Evolutionary conservation across 2,329 filamentous ascomycete genomes (phyloP), one percentile per base, ranked within the genome.

Genomic region (Madurella mycetomatis): DNA sequence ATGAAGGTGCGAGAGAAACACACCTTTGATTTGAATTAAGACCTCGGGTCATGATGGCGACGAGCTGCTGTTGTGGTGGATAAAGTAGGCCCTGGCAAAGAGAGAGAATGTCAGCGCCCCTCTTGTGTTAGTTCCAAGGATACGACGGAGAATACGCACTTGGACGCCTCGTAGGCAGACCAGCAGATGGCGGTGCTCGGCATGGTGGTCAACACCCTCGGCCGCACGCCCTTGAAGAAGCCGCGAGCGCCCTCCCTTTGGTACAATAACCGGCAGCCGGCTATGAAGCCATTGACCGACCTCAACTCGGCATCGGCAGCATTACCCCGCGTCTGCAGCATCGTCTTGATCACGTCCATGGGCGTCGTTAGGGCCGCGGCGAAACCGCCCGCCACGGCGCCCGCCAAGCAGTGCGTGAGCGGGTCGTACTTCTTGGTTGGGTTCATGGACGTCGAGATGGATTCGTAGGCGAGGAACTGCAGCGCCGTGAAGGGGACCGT

Each of bases 131-230:
- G 37, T 4, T 8, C n/a, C n/a, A 0, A 5, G 41, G 31, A 11
- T 13, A 19, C 4, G 7, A 30, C 31, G 15, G 34, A 30, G 25
- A 18, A 47, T 18, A 74, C 81, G 66, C 72, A 85, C 83, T 86
- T 86, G 63, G 81, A 86, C 59, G 83, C 83, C 65, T 86, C 83
- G 63, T 86, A 86, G 31, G 83, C 83, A 40, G 83, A 94, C 94
- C 94, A 99, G 79, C 94, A 99, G 67, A 99, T 99, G n/a, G 94
- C 94, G 34, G 94, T 99, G 74, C 92, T 96, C 17, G 94, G 94
- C 88, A 97, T 97, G 1, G 94, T 96, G 11, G 92, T 96, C 59
- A 99, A 85, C 46, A 99, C 87, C 66, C 94, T 82, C 45, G 94
- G 94, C 64, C 88, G 86, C 68, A 96, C 83, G 42, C 94, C 94